These are phyloP conservation scores for Penicillium vulpinum DNA, from an alignment of 2,329 filamentous ascomycete species.

Conservation along the genomic window DNA sequence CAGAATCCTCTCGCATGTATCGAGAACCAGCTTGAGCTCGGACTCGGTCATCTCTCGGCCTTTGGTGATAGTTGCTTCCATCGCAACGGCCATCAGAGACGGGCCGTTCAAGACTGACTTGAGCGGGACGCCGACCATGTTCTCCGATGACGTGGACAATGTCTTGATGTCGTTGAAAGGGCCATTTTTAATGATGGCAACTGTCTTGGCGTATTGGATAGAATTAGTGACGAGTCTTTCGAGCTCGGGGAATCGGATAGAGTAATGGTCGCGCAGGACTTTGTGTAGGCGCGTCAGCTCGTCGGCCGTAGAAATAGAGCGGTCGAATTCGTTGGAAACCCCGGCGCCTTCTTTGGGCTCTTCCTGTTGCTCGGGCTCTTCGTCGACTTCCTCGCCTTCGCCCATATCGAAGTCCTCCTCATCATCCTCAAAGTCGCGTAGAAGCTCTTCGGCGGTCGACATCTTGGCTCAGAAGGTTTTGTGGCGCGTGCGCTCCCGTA, in stretches of 20 bases:
- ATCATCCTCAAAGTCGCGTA: slow-evolving; percentile 82
- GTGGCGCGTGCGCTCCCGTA: background rate
- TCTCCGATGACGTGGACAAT: slow-evolving; percentile 73
- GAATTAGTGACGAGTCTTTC: slow-evolving; percentile 88
- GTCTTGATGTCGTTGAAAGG: slow-evolving; percentile 85
- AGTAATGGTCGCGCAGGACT: slow-evolving; percentile 94
- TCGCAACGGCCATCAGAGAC: slow-evolving; percentile 90
- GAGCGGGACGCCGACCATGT: slow-evolving; percentile 72
- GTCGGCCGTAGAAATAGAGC: slow-evolving; percentile 89
- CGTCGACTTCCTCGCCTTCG: slow-evolving; percentile 64
- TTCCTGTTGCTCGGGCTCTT: slow-evolving; percentile 58
- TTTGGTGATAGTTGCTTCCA: slow-evolving; percentile 88
- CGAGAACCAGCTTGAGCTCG: slow-evolving; percentile 71
- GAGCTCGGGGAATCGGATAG: slow-evolving; percentile 86
- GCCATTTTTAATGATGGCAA: slow-evolving; percentile 88
- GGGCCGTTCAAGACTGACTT: slow-evolving; percentile 83
- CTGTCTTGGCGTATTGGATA: slow-evolving; percentile 91
- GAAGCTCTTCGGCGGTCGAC: slow-evolving; percentile 90
- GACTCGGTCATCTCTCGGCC: slow-evolving; percentile 73
- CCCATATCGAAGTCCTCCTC: slow-evolving; percentile 69
- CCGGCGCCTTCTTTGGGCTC: slow-evolving; percentile 63
- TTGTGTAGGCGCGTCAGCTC: slow-evolving; percentile 95
- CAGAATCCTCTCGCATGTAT: slow-evolving; percentile 86
- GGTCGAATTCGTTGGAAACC: slow-evolving; percentile 76
- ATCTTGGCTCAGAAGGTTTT: slow-evolving; percentile 49